phyloP scores from a whole-genome alignment of 352 stramenopile species.

The Pythium coloratum region DNA sequence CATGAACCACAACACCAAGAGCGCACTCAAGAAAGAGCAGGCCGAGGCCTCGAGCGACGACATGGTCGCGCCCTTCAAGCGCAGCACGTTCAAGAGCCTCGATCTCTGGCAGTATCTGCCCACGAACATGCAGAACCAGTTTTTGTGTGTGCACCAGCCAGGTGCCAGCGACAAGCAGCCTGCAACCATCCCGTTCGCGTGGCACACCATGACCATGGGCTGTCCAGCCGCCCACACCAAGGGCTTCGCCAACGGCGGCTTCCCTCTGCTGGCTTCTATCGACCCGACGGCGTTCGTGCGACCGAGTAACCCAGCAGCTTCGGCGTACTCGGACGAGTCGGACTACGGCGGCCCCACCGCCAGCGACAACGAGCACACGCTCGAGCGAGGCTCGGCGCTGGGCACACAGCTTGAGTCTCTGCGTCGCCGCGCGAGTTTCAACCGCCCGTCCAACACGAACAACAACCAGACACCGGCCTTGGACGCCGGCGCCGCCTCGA shows the following conservation, averaged over 20 bases:
- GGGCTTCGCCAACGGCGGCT: slow-evolving; percentile 74
- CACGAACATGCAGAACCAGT: slow-evolving; percentile 88
- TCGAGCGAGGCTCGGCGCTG: background rate
- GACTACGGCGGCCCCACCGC: slow-evolving; percentile 33
- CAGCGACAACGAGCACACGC: slow-evolving; percentile 27
- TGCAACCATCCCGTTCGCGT: slow-evolving; percentile 45
- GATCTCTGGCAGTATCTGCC: slow-evolving; percentile 79
- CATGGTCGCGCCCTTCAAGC: slow-evolving; percentile 70
- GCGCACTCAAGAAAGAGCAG: background rate
- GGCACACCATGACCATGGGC: slow-evolving; percentile 88
- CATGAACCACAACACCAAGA: slow-evolving; percentile 16
- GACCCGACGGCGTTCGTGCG: background rate
- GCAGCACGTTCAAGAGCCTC: slow-evolving; percentile 81
- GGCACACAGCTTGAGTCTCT: slow-evolving; percentile 5
- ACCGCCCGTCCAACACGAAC: slow-evolving; percentile 20
- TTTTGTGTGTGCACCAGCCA: slow-evolving; percentile 58
- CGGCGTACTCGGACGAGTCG: slow-evolving; percentile 24
- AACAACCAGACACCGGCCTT: background rate
- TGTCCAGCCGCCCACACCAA: slow-evolving; percentile 79
- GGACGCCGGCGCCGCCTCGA: slow-evolving; percentile 37
- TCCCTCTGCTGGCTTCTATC: slow-evolving; percentile 26
- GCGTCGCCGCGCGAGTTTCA: slow-evolving; percentile 14
- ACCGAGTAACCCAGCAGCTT: slow-evolving; percentile 15
- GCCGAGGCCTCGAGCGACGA: slow-evolving; percentile 27
- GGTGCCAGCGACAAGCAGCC: slow-evolving; percentile 18